Evolutionary conservation across 1,284 basidiomycete species (phyloP).

Genomic region (Athelia psychrophila): DNA sequence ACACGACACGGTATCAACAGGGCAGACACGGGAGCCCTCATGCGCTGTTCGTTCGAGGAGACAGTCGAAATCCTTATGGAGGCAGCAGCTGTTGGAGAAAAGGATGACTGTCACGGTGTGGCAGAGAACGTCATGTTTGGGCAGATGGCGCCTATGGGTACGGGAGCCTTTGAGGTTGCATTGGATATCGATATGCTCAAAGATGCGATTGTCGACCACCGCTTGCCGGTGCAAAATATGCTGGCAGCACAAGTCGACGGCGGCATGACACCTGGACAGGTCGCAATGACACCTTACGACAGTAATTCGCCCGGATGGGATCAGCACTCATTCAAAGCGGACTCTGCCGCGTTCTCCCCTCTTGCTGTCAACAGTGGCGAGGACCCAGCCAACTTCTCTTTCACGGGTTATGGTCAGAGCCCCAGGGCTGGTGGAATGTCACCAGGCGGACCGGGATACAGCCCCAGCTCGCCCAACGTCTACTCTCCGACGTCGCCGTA

Average conservation of each 20-base stretch:
- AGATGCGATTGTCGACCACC: slow-evolving; percentile 97
- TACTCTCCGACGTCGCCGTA: slow-evolving; percentile 91
- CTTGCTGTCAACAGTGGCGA: slow-evolving; percentile 88
- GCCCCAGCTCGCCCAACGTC: slow-evolving; percentile 78
- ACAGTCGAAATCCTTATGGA: slow-evolving; percentile 99
- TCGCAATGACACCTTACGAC: slow-evolving; percentile 94
- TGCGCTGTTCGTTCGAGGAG: slow-evolving; percentile 99
- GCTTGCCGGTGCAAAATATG: slow-evolving; percentile 87
- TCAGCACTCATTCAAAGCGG: slow-evolving; percentile 72
- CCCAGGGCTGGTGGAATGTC: slow-evolving; percentile 82
- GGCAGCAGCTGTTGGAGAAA: slow-evolving; percentile 96
- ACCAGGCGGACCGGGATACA: slow-evolving; percentile 74
- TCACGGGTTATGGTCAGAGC: slow-evolving; percentile 77
- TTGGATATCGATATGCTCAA: slow-evolving; percentile 98
- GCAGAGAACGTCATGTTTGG: slow-evolving; percentile 99
- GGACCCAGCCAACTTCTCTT: slow-evolving; percentile 71
- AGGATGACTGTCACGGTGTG: slow-evolving; percentile 97
- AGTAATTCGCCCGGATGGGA: slow-evolving; percentile 84
- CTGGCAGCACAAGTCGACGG: slow-evolving; percentile 78
- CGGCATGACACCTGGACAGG: slow-evolving; percentile 89
- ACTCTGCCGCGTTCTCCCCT: slow-evolving; percentile 91
- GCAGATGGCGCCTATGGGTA: slow-evolving; percentile 98
- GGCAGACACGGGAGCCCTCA: slow-evolving; percentile 94
- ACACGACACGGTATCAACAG: slow-evolving; percentile 99
- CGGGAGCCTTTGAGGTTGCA: slow-evolving; percentile 93